Percentiles rank a stretch among this genome's conserved stretches.
Conservation (phyloP, 352 stramenopile species). For the Peronosclerospora sorghi region DNA sequence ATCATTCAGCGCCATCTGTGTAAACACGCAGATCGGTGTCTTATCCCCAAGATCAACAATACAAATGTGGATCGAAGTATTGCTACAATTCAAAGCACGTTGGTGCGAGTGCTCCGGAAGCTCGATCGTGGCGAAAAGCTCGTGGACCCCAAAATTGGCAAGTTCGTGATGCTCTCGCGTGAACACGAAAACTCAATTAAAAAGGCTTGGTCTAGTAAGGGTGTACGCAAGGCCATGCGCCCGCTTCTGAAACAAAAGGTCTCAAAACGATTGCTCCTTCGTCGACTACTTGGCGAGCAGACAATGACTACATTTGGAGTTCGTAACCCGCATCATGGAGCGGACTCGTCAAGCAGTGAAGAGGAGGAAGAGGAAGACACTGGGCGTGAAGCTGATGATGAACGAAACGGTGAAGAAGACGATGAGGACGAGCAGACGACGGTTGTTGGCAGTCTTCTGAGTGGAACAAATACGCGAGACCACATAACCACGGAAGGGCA, state of each 20-base stretch:
- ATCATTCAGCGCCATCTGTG: slow-evolving; percentile 81
- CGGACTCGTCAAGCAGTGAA: slow-evolving; percentile 71
- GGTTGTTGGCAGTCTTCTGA: slow-evolving; percentile 67
- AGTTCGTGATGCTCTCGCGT: slow-evolving; percentile 76
- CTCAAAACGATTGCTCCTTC: slow-evolving; percentile 63
- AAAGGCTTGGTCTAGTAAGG: slow-evolving; percentile 81
- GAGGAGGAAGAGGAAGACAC: slow-evolving; percentile 49
- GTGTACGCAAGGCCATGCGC: slow-evolving; percentile 77
- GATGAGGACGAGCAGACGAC: slow-evolving; percentile 76
- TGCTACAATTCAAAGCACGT: slow-evolving; percentile 74
- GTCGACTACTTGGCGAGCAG: slow-evolving; percentile 67
- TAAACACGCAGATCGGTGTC: slow-evolving; percentile 71
- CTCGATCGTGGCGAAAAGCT: slow-evolving; percentile 64
- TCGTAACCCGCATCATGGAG: slow-evolving; percentile 19
- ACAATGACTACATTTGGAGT: slow-evolving; percentile 29
- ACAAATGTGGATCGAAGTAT: slow-evolving; percentile 83
- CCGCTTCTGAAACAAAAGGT: slow-evolving; percentile 82
- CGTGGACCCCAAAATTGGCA: slow-evolving; percentile 65
- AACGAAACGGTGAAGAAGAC: slow-evolving; percentile 45
- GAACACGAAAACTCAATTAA: slow-evolving; percentile 84
- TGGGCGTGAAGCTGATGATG: slow-evolving; percentile 31
- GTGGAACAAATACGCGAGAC: slow-evolving; percentile 47
- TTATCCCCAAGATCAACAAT: slow-evolving; percentile 87
- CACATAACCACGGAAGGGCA: slow-evolving; percentile 13
- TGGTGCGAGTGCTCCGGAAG: slow-evolving; percentile 74